Evolutionary conservation across 495 filamentous ascomycete genomes (phyloP).

Genomic region (Neurospora sp.): DNA sequence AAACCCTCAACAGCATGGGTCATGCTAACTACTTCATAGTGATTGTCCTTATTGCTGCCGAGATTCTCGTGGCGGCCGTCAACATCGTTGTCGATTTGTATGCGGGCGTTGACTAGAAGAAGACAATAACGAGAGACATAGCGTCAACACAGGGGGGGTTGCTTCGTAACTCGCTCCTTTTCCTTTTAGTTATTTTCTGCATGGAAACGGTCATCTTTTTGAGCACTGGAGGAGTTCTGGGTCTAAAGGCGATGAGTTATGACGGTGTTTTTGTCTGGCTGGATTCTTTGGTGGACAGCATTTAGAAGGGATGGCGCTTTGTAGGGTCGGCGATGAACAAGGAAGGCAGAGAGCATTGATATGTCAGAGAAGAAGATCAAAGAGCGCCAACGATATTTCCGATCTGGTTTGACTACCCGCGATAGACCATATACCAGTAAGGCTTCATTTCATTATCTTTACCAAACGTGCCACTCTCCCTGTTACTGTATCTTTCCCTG

Average conservation of each 20-base stretch:
- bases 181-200: not conserved
- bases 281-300: not conserved
- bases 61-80: constrained; percentile 87
- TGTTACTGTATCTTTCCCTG: not conserved
- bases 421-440: not conserved
- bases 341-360: not conserved
- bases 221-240: not conserved
- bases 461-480: not conserved
- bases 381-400: not conserved
- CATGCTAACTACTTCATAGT: constrained; percentile 37
- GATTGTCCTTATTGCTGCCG: constrained; percentile 89
- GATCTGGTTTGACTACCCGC: not conserved
- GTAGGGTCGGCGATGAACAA: not conserved
- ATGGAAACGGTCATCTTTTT: not conserved
- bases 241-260: not conserved
- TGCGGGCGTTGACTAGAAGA: constrained; percentile 58
- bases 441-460: not conserved
- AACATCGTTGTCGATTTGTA: constrained; percentile 95
- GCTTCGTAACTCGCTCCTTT: not conserved
- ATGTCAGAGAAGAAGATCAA: not conserved
- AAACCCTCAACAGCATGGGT: not conserved
- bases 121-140: not conserved
- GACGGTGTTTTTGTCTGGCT: not conserved
- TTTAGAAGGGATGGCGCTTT: not conserved
- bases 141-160: not conserved